Evolutionary conservation across 805 yeast genomes (phyloP), one percentile per base, ranked within the genome.

Genomic region (Teunomyces kruisii): DNA sequence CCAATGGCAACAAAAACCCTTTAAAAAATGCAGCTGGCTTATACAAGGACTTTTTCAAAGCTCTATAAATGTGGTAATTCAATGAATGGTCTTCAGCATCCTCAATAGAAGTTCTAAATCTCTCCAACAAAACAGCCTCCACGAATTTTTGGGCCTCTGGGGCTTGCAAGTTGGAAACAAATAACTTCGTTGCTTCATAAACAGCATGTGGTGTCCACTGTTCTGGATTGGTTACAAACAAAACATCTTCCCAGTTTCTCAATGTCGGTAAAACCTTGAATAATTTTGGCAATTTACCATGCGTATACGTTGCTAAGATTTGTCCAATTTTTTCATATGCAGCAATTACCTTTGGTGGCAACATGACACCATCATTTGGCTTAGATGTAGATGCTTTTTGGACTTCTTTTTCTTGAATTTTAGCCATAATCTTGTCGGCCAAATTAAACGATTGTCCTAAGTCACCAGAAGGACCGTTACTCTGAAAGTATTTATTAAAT

Each of bases 21-120:
- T 90, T 92, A 78, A 92, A 94, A 60, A 92, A 94, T 9, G 99
- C 99, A 44, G 94, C 90, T 26, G 99, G 99, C 65, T 94, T 94
- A 74, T 94, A 94, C 44, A 95, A 76, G 0, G 97, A 81, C 70
- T 94, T 94, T 67, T 91, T 92, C 55, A 94, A 70, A 0, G 99
- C 83, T 58, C 97, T 81, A 66, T 94, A 94, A 33, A 94, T 74
- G 62, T 94, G 99, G 62, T 94, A 92, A 68, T 95, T 92, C 52
- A 94, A 76, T 30, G 80, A 81, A 57, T 86, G 92, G 48, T 81
- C 84, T 54, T 84, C 91, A 46, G 79, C 79, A 22, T 82, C 84
- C 59, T 85, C 91, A 44, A 86, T 84, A 41, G 82, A 79, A 32
- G 70, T 70, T 70, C 91, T 79, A 59, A 86, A 84, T 63, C 89